Percentiles rank a stretch among this genome's conserved stretches.
Evolutionary conservation across 805 yeast genomes (phyloP).

Genomic region (Alloascoidea africana): DNA sequence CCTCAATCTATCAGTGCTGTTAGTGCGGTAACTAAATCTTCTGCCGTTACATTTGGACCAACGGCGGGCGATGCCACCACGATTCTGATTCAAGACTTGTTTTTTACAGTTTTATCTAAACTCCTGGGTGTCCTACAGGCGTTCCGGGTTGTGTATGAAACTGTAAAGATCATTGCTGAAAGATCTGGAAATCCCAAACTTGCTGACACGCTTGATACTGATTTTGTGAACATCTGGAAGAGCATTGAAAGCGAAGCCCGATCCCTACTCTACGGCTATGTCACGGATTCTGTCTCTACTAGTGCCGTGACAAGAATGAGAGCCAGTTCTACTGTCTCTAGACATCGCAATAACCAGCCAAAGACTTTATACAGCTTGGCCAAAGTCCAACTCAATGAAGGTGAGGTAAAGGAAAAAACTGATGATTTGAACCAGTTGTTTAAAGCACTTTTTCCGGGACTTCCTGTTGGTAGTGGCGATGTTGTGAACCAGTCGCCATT

Average conservation of each 20-base stretch:
- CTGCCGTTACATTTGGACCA: constrained; percentile 2
- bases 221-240: constrained; percentile 27
- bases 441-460: constrained; percentile 60
- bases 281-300: constrained; percentile 9
- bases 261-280: constrained; percentile 22
- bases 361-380: constrained; percentile 6
- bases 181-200: constrained; percentile 7
- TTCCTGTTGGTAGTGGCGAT: constrained; percentile 19
- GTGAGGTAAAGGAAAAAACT: constrained; percentile 12
- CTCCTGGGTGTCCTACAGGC: constrained; percentile 49
- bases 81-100: constrained; percentile 49
- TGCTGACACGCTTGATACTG: constrained; percentile 15
- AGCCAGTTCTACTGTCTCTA: not conserved
- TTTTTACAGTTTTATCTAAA: constrained; percentile 54
- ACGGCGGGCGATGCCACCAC: constrained; percentile 4
- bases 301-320: constrained; percentile 12
- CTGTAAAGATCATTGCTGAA: constrained; percentile 19
- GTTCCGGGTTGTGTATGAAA: constrained; percentile 50
- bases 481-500: constrained; percentile 23
- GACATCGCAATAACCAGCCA: constrained; percentile 1
- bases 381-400: constrained; percentile 16
- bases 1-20: constrained; percentile 23
- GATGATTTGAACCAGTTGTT: constrained; percentile 28
- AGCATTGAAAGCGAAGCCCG: constrained; percentile 26
- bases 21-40: constrained; percentile 8